Conservation (phyloP, 306 rosid genomes). For the Lathyrus aphaca region DNA sequence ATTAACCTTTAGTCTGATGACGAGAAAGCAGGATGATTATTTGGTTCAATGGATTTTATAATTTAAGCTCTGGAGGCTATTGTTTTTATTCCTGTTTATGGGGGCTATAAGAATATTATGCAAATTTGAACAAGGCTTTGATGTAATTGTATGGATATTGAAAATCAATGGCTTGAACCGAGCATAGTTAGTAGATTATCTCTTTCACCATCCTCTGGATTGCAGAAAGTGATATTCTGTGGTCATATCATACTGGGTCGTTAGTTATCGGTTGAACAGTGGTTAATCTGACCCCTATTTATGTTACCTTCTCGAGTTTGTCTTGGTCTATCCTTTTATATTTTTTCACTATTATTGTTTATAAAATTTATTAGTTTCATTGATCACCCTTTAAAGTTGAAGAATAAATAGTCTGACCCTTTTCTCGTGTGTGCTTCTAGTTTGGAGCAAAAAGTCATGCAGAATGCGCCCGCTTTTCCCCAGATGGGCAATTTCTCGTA, state of each 20-base stretch:
- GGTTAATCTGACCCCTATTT: slow-evolving; percentile 7
- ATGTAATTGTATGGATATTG: not conserved
- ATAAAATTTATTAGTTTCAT: slow-evolving; percentile 1
- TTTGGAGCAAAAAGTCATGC: slow-evolving; percentile 97
- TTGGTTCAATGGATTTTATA: not conserved
- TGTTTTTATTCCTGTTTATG: slow-evolving; percentile 14
- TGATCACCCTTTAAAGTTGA: not conserved
- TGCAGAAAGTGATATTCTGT: slow-evolving; percentile 12
- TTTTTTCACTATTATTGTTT: slow-evolving; percentile 6
- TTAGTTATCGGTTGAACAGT: slow-evolving; percentile 19
- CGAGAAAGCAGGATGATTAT: slow-evolving; percentile 4
- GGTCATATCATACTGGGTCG: slow-evolving; percentile 7
- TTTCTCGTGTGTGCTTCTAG: slow-evolving; percentile 48
- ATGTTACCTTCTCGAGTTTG: slow-evolving; percentile 12
- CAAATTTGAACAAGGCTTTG: slow-evolving; percentile 4
- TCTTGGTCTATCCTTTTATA: slow-evolving; percentile 2
- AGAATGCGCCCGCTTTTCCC: slow-evolving; percentile 94
- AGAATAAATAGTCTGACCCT: slow-evolving; percentile 21
- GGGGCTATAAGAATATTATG: slow-evolving; percentile 1
- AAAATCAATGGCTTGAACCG: not conserved
- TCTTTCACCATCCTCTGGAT: not conserved
- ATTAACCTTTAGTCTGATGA: slow-evolving; percentile 3
- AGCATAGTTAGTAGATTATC: not conserved
- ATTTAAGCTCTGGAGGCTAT: slow-evolving; percentile 7
- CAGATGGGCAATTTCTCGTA: slow-evolving; percentile 98